A percentile compares a stretch with the other conserved stretches of the same genome.
Conservation (phyloP, 2,329 filamentous ascomycete species). For the Cercospora sp. region DNA sequence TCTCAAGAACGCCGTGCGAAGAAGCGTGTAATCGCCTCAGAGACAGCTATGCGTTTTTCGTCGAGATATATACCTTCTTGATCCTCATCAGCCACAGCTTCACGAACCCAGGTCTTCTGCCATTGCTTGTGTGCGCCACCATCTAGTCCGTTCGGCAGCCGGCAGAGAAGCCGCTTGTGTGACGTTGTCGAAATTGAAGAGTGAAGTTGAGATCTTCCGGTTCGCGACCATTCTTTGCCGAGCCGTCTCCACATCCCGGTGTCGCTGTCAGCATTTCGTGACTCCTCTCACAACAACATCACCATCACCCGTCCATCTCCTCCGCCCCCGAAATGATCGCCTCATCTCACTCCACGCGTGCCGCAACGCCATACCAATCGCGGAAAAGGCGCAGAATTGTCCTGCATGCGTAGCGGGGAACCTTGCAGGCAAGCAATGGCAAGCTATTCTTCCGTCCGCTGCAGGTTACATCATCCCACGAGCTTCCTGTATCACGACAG, state of each 20-base stretch:
- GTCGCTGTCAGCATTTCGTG: background rate
- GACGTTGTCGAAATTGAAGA: background rate
- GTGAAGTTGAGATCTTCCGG: background rate
- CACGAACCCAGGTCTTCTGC: background rate
- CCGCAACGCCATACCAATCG: background rate
- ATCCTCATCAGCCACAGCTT: background rate
- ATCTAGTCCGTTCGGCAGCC: background rate
- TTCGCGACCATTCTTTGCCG: background rate
- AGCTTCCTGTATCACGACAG: slow-evolving; percentile 10
- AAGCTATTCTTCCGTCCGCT: slow-evolving; percentile 15
- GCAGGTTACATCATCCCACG: slow-evolving; percentile 15
- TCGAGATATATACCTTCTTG: background rate
- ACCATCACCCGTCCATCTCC: background rate
- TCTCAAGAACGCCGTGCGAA: background rate
- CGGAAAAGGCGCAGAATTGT: background rate
- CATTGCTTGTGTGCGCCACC: slow-evolving; percentile 1
- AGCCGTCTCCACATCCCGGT: slow-evolving; percentile 2
- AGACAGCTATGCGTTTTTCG: background rate
- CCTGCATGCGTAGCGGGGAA: slow-evolving; percentile 18
- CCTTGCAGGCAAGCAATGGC: slow-evolving; percentile 14
- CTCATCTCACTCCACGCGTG: background rate
- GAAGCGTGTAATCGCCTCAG: background rate
- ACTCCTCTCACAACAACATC: background rate
- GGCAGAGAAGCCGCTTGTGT: background rate
- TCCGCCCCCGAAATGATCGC: background rate